Percentiles rank a stretch among this genome's conserved stretches.
These are phyloP conservation scores for Lodderomyces elongisporus DNA, from an alignment of 1,139 yeast species.

Conservation along the genomic window DNA sequence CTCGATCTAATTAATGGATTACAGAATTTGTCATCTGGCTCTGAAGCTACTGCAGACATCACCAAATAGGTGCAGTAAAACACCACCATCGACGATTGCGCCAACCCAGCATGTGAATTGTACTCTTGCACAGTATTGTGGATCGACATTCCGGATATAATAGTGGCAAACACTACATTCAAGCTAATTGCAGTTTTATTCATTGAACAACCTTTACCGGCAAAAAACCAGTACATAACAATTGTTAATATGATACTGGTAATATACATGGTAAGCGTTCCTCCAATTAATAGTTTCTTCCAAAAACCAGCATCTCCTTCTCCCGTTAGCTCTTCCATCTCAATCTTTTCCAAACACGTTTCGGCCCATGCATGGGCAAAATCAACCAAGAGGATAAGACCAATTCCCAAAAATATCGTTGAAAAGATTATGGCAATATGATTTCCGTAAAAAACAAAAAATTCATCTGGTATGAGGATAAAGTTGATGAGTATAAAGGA, in stretches of 20 bases:
- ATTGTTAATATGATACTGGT: conserved; percentile 68
- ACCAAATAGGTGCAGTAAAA: conserved; percentile 89
- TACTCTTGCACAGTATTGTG: conserved; percentile 83
- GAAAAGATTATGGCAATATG: conserved; percentile 82
- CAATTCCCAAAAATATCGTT: conserved; percentile 80
- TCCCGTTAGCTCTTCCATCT: conserved; percentile 71
- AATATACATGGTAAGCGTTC: conserved; percentile 80
- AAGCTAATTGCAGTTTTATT: conserved; percentile 83
- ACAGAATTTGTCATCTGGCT: conserved; percentile 89
- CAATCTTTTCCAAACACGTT: conserved; percentile 85
- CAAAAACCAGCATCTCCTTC: conserved; percentile 59
- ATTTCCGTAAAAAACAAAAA: conserved; percentile 88
- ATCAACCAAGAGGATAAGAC: conserved; percentile 84
- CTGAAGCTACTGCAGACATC: conserved; percentile 91
- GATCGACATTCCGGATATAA: conserved; percentile 68
- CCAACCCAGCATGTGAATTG: conserved; percentile 93
- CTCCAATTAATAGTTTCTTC: conserved; percentile 78
- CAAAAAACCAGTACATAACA: conserved; percentile 79
- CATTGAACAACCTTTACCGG: conserved; percentile 82
- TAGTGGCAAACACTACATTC: conserved; percentile 59
- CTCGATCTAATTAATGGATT: conserved; percentile 86
- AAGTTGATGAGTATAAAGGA: conserved; percentile 59
- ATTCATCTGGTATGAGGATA: conserved; percentile 71
- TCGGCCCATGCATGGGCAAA: conserved; percentile 99
- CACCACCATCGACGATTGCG: conserved; percentile 95